Base-by-base conservation (phyloP, 441 rosid species). In the Hura crepitans region DNA sequence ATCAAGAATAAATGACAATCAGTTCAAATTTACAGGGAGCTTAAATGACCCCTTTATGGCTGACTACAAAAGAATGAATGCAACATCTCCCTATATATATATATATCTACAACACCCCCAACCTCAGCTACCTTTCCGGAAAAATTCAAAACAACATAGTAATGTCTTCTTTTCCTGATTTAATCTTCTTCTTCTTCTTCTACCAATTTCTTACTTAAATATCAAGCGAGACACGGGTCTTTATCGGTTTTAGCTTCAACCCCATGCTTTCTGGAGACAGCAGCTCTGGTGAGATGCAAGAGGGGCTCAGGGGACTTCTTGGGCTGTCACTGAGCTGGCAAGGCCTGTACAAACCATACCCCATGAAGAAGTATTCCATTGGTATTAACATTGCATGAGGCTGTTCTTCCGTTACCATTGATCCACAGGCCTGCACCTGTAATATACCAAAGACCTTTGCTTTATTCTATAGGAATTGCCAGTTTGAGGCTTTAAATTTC, bases 241-340 rank as follows among this genome's bases (percentile, higher is more conserved):
- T 90, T 20, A 93, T 93, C 6, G 98, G 98, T 73, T 93, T 90
- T n/a, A 93, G 81, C 85, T 93, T 90, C 78, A 93, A 78, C 3
- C 98, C 98, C 98, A 93, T 89, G 90, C 92, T 91, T 82, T 93
- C 98, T 5, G 97, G 97, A 11, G 98, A 93, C 25, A 93, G 96
- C 71, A 93, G 97, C 82, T 93, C 97, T 0, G 94, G 96, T 0
- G 97, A 86, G 80, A 93, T 89, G 79, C 90, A 81, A 9, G 85
- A 83, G 0, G 94, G 92, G 68, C 92, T 93, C 69, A 93, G 78
- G 1, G 98, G 98, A 66, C 96, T 89, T 78, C 98, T 83, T 0
- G 98, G 98, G 77, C 98, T 93, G 55, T 77, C 84, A 28, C 85
- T 84, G 59, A 82, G 82, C 15, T 57, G 75, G 30, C 86, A 74